Conservation (phyloP, 257 asterid genomes). For the Solanum chilense region DNA sequence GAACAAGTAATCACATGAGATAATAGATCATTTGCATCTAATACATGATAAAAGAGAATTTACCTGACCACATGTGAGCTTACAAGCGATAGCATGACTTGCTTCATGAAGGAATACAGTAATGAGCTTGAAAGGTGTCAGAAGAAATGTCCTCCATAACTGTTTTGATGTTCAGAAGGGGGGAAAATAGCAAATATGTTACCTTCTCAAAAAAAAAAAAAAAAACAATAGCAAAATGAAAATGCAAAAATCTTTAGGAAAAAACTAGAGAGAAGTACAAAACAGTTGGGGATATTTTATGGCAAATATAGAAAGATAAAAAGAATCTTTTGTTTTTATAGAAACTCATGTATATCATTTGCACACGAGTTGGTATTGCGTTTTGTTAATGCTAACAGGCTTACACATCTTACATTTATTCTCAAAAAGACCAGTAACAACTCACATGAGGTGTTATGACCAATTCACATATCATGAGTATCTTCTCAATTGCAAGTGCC, state of each 20-base stretch:
- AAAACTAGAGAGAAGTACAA: not conserved
- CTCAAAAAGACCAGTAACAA: not conserved
- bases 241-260: not conserved
- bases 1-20: not conserved
- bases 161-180: constrained; percentile 12
- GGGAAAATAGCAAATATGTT: not conserved
- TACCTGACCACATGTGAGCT: constrained; percentile 97
- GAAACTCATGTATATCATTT: not conserved
- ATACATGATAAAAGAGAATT: not conserved
- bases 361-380: not conserved
- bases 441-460: not conserved
- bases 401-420: not conserved
- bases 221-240: not conserved
- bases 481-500: not conserved
- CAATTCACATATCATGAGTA: not conserved
- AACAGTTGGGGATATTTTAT: not conserved
- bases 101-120: constrained; percentile 99
- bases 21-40: not conserved
- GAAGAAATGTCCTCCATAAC: constrained; percentile 90
- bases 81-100: constrained; percentile 94
- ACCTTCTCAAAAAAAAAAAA: not conserved
- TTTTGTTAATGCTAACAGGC: not conserved
- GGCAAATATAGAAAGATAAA: not conserved
- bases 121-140: constrained; percentile 93
- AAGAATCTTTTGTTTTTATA: not conserved